Evolutionary conservation across 257 asterid genomes (phyloP), one percentile per base, ranked within the genome.

Genomic region (Cynanchum wilfordii): DNA sequence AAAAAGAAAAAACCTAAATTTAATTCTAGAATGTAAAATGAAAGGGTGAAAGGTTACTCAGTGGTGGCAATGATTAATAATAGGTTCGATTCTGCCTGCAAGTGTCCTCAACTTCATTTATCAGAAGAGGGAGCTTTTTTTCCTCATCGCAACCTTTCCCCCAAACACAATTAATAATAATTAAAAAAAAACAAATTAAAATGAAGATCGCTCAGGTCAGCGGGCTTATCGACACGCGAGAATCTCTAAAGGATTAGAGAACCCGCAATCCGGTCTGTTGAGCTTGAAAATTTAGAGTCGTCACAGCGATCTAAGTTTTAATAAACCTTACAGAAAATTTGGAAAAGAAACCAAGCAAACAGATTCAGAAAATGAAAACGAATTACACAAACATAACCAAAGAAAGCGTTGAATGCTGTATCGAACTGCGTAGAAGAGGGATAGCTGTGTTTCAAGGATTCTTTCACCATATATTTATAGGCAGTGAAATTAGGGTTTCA

Each of bases 11-110:
- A 16, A 57, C 12, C n/a, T 9, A 7, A 10, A 49, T 47, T 0
- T 1, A 0, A 0, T 2, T 10, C 13, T 36, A 19, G 0, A 10
- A 27, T 4, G 12, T 30, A 58, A 15, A 55, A 4, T 38, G 25
- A 73, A 73, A 8, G 47, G 66, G 45, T 49, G 69, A 58, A 20
- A 8, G 49, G 59, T 77, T 68, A 60, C 92, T 89, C 94, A 89
- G 96, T 76, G 73, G 68, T 79, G 97, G 97, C 96, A 60, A 83
- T 4, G 47, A 54, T 47, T 59, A 27, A 30, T 78, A 0, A 62
- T 81, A 59, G 98, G 98, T 92, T 92, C 98, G 96, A 92, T 92
- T 92, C 96, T 82, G 89, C 98, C 96, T 78, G 91, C 92, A 71
- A 75, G 17, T 74, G 56, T 88, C 96, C 92, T 83, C 96, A 90